Conservation (phyloP, 768 basidiomycete genomes). For the Dentipellis sp. region DNA sequence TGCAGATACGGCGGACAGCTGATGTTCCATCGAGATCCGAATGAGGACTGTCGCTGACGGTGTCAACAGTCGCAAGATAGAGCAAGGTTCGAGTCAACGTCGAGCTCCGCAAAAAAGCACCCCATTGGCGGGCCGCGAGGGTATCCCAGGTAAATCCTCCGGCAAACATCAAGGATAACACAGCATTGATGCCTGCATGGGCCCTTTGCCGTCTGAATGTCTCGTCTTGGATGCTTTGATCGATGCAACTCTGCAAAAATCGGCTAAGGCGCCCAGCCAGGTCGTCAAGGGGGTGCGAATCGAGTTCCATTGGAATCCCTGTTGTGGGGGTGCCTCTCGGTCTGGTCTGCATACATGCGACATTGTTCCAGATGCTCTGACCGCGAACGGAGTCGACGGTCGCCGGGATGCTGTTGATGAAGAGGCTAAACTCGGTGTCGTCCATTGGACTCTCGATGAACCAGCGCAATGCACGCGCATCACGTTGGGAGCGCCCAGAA, state of each 20-base stretch:
- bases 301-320: not conserved
- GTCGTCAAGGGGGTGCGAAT: not conserved
- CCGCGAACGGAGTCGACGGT: conserved; percentile 3
- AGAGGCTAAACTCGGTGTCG: conserved; percentile 7
- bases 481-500: conserved; percentile 1
- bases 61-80: conserved; percentile 1
- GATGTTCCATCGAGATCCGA: conserved; percentile 2
- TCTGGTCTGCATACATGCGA: not conserved
- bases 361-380: not conserved
- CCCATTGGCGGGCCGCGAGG: not conserved
- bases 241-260: conserved; percentile 5
- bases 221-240: conserved; percentile 1
- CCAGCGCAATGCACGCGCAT: conserved; percentile 9
- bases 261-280: conserved; percentile 4
- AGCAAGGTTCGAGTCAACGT: conserved; percentile 1
- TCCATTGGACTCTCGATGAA: not conserved
- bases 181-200: conserved; percentile 4
- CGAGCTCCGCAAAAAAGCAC: conserved; percentile 2
- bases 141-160: not conserved
- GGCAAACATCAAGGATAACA: conserved; percentile 3
- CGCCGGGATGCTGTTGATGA: conserved; percentile 5
- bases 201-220: conserved; percentile 2
- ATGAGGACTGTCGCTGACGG: not conserved
- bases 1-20: conserved; percentile 6
- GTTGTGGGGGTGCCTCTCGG: not conserved